These are phyloP conservation scores for Mycena albidolilacea DNA, from an alignment of 768 basidiomycete species.

Conservation along the genomic window DNA sequence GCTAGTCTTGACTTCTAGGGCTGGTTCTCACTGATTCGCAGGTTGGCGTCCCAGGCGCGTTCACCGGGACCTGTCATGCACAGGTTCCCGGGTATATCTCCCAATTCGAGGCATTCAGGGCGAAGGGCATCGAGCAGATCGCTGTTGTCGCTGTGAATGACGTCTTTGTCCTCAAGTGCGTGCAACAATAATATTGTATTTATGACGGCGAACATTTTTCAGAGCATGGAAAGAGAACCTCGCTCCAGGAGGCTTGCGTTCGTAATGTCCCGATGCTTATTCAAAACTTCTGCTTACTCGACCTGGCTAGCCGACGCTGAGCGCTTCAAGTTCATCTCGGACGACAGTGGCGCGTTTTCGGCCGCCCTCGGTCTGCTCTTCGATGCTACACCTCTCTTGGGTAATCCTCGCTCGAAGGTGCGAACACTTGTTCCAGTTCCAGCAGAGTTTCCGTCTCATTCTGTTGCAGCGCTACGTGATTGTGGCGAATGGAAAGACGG, in stretches of 20 bases:
- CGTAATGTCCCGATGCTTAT: constrained; percentile 38
- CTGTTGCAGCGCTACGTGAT: constrained; percentile 58
- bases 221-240: constrained; percentile 81
- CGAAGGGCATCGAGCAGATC: constrained; percentile 80
- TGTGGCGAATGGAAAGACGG: constrained; percentile 63
- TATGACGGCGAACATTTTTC: not conserved
- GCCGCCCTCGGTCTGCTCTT: constrained; percentile 71
- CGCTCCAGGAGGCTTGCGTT: constrained; percentile 70
- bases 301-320: constrained; percentile 55
- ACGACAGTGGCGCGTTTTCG: constrained; percentile 75
- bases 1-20: not conserved
- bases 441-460: not conserved
- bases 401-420: constrained; percentile 78
- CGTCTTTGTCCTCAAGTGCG: constrained; percentile 76
- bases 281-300: constrained; percentile 31
- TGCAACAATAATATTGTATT: constrained; percentile 7
- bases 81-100: constrained; percentile 78
- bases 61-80: constrained; percentile 78
- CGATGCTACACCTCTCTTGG: constrained; percentile 74
- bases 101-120: constrained; percentile 78
- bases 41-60: constrained; percentile 86
- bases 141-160: constrained; percentile 87
- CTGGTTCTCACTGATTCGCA: constrained; percentile 41
- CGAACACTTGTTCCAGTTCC: not conserved
- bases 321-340: constrained; percentile 66